Conservation (phyloP, 306 rosid species). For the Quercus parvula region DNA sequence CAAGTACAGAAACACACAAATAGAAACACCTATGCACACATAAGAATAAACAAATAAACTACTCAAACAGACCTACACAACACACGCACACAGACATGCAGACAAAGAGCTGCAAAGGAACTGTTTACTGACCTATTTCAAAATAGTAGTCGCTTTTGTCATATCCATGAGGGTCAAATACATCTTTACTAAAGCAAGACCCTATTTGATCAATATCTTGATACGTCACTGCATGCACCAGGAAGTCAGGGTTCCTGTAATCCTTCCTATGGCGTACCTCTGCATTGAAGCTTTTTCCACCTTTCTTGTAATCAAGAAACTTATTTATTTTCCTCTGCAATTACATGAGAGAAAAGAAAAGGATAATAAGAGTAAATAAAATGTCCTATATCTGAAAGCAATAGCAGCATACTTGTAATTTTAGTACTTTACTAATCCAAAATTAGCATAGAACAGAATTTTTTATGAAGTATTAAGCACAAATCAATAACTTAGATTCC, state of each 20-base stretch:
- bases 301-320: constrained; percentile 80
- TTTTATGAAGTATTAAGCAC: not conserved
- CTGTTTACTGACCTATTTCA: constrained; percentile 65
- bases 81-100: not conserved
- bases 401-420: not conserved
- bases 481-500: not conserved
- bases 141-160: constrained; percentile 78
- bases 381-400: not conserved
- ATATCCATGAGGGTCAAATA: constrained; percentile 96
- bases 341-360: constrained; percentile 11
- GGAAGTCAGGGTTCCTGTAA: constrained; percentile 91
- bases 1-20: not conserved
- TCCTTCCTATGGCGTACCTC: constrained; percentile 95
- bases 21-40: too few relatives aligned
- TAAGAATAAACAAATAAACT: not conserved
- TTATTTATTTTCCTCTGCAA: constrained; percentile 82
- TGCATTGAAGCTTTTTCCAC: constrained; percentile 91
- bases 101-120: constrained; percentile 21
- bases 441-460: not conserved
- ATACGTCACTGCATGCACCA: constrained; percentile 90
- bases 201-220: constrained; percentile 95
- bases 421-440: not conserved
- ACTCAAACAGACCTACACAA: not conserved
- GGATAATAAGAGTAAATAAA: constrained; percentile 10
- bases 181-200: constrained; percentile 94